Evolutionary conservation across 257 asterid species (phyloP).

Genomic region (Henckelia pumila): DNA sequence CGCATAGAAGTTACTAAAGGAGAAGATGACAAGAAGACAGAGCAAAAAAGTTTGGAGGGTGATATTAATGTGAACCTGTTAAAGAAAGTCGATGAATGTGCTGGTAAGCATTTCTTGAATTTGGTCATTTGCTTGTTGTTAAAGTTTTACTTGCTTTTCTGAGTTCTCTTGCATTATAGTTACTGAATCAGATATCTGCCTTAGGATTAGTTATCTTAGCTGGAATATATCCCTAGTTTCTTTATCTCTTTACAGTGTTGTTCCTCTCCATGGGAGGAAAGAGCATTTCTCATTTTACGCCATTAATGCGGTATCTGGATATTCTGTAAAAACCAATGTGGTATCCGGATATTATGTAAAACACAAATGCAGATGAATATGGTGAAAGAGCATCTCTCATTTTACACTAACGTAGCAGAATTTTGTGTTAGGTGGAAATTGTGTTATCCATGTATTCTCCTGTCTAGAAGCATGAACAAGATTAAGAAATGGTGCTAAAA

Average conservation of each 20-base stretch:
- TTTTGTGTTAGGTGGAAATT: neutral
- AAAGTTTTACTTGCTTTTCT: slow-evolving; percentile 8
- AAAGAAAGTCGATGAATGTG: slow-evolving; percentile 32
- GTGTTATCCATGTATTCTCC: neutral
- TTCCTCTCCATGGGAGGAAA: neutral
- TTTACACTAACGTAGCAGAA: neutral
- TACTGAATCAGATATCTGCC: slow-evolving; percentile 6
- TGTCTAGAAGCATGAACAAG: slow-evolving; percentile 8
- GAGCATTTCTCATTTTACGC: neutral
- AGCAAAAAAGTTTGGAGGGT: slow-evolving; percentile 32
- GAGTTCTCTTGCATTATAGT: slow-evolving; percentile 4
- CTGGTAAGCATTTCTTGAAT: slow-evolving; percentile 41
- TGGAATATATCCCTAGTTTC: slow-evolving; percentile 13
- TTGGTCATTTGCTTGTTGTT: slow-evolving; percentile 4
- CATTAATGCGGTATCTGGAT: neutral
- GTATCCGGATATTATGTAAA: too few relatives aligned
- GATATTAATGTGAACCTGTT: slow-evolving; percentile 29
- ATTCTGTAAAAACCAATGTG: too few relatives aligned
- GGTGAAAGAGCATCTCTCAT: too few relatives aligned
- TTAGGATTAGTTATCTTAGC: slow-evolving; percentile 5
- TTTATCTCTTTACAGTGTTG: neutral
- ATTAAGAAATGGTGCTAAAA: neutral
- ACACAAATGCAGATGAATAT: too few relatives aligned
- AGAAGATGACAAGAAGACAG: slow-evolving; percentile 24
- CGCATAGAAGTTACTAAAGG: slow-evolving; percentile 29